Base-by-base conservation (phyloP, 257 asterid species). In the Mentha longifolia region DNA sequence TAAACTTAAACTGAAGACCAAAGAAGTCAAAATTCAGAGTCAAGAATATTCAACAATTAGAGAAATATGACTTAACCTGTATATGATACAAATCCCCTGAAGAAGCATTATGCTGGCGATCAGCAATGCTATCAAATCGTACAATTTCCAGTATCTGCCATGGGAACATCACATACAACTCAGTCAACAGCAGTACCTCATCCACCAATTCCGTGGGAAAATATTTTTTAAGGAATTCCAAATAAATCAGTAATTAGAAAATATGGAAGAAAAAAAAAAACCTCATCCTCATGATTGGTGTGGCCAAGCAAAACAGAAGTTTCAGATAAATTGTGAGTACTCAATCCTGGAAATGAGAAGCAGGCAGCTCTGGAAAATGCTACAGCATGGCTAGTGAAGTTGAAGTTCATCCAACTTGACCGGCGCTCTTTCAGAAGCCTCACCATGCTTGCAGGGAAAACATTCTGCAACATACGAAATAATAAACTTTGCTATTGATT, bases 221-320 rank as follows among this genome's bases (percentile, higher is more conserved):
- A 6, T 35, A 35, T 35, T 28, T 28, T 28, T 28, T 1, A 35
- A 7, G 0, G 39, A 35, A 35, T 35, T 35, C 39, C 9, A 35
- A 35, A 5, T 5, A 35, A 15, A 45, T n/a, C 47, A 59, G 49
- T 41, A 30, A 50, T 22, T 28, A 46, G n/a, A 39, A 59, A 33
- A 35, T 11, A n/a, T 28, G 54, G 6, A 39, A 42, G 15, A 42
- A 51, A 43, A 35, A 55, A 46, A 39, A 65, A 31, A 72, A 82
- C 85, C 85, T 82, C 89, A 60, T 85, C 80, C 30, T 65, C 79
- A 59, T 67, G 61, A 63, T 61, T 60, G 39, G 82, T 80, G 68
- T 57, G 68, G 35, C 85, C 87, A 76, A 85, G 79, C 58, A 46
- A 22, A 43, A 54, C 76, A 25, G 79, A 30, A 35, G 49, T 12